Evolutionary conservation across 495 filamentous ascomycete genomes (phyloP).

Genomic region (Aspergillus sclerotioniger): DNA sequence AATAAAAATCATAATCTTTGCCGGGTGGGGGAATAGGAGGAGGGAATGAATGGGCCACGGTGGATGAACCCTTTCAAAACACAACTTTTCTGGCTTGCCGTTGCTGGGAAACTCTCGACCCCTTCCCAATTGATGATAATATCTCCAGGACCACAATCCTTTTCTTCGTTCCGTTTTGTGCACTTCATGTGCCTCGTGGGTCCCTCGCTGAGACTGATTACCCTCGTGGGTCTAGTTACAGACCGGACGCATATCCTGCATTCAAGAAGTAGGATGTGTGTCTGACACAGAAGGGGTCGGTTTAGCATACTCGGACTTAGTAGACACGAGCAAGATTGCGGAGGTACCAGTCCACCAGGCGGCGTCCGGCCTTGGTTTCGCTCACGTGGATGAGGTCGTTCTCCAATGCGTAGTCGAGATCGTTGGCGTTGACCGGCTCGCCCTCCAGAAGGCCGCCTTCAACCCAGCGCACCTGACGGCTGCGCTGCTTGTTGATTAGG

Average conservation of each 20-base stretch:
- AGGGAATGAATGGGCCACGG: background rate
- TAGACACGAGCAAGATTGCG: slow-evolving; percentile 94
- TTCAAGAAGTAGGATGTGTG: background rate
- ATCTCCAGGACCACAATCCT: slow-evolving; percentile 2
- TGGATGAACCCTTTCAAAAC: background rate
- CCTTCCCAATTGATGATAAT: background rate
- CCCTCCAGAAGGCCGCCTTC: slow-evolving; percentile 89
- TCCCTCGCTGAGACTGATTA: too few species aligned
- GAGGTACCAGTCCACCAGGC: slow-evolving; percentile 98
- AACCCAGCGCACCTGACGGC: slow-evolving; percentile 90
- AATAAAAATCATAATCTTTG: slow-evolving; percentile 19
- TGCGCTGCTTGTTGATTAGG: slow-evolving; percentile 96
- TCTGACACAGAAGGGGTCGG: slow-evolving; percentile 7
- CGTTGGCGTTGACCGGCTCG: slow-evolving; percentile 83
- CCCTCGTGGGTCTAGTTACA: background rate
- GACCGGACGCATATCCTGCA: slow-evolving; percentile 12
- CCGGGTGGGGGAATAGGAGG: slow-evolving; percentile 7
- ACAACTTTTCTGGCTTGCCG: background rate
- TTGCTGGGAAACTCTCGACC: background rate
- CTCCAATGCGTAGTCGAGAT: slow-evolving; percentile 96
- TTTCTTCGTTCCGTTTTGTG: too few species aligned
- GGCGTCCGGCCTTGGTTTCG: slow-evolving; percentile 95
- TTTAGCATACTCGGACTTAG: slow-evolving; percentile 35
- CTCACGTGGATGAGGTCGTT: slow-evolving; percentile 97
- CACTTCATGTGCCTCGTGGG: too few species aligned